A percentile compares a stretch with the other conserved stretches of the same genome.
phyloP scores from a whole-genome alignment of 2,329 filamentous ascomycete species.

The Fusarium sp. region DNA sequence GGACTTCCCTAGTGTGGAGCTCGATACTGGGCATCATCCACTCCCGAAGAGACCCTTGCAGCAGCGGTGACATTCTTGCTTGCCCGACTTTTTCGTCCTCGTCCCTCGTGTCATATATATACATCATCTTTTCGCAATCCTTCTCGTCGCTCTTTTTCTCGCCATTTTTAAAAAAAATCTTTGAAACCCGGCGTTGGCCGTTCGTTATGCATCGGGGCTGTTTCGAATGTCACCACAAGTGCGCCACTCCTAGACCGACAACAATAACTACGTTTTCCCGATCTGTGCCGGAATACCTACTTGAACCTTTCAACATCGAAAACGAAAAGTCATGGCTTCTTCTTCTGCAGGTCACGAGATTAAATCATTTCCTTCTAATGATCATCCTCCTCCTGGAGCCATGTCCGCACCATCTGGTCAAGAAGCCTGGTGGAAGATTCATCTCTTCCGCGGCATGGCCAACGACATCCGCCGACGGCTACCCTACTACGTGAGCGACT shows the following conservation, averaged over 20 bases:
- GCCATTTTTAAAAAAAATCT: background rate
- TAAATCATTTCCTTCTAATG: background rate
- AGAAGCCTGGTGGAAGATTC: slow-evolving; percentile 76
- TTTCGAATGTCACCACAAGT: background rate
- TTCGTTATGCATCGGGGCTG: background rate
- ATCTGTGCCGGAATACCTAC: background rate
- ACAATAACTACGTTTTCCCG: background rate
- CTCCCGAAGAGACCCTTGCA: slow-evolving; percentile 11
- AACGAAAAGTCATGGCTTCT: slow-evolving; percentile 16
- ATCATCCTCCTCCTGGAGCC: background rate
- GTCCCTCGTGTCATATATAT: slow-evolving; percentile 7
- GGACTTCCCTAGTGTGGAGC: slow-evolving; percentile 14
- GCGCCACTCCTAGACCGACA: slow-evolving; percentile 1
- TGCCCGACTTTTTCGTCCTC: slow-evolving; percentile 1
- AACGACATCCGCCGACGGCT: slow-evolving; percentile 79
- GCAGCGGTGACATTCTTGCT: slow-evolving; percentile 23
- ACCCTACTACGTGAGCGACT: slow-evolving; percentile 85
- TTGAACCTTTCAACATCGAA: background rate
- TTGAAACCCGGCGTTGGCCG: background rate
- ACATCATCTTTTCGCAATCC: background rate
- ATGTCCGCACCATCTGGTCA: slow-evolving; percentile 5
- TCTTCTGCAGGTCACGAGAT: slow-evolving; percentile 17
- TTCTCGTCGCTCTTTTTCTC: background rate
- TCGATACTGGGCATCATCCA: slow-evolving; percentile 5
- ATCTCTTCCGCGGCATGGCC: slow-evolving; percentile 81